Evolutionary conservation across 495 filamentous ascomycete species (phyloP), one percentile per base, ranked within the genome.

Genomic region (Penicillium daleae): DNA sequence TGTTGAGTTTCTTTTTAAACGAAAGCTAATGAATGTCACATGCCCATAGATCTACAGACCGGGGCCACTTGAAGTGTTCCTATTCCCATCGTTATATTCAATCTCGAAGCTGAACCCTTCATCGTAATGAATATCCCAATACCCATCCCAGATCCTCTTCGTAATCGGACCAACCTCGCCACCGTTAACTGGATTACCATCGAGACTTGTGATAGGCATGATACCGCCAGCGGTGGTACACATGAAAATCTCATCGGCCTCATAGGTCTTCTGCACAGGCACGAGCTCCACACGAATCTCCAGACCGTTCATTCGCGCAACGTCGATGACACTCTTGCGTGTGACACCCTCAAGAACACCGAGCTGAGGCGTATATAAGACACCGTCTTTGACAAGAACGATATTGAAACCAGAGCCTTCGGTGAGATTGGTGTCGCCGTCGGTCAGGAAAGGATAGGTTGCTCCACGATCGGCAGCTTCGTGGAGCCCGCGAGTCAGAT

Each of bases 371-470:
- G 74, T 77, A 42, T 71, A 76, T 8, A 77, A 19, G n/a, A 64
- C 61, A 8, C 70, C 68, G 51, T 67, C 60, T 61, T 75, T 75
- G n/a, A 76, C 60, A 4, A 75, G 40, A 32, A 69, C 57, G 19
- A 75, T 69, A 52, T 77, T 77, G 61, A 70, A 77, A 1, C 74
- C 74, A 6, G 71, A 64, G 3, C 71, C 71, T 33, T 74, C 71
- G 10, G 70, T 77, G 19, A 78, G 53, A 60, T 76, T 67, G 2
- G 67, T 52, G 42, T 79, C 75, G 2, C 76, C 75, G 52, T 77
- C 76, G 10, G 76, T 77, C 9, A 79, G 59, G 61, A 79, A 75
- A 2, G 75, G 73, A 52, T 77, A 76, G 6, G 55, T 65, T 1
- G 71, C 66, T 59, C 72, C 71, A 4, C 68, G 66, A 50, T 71